Percentiles rank a stretch among this genome's conserved stretches.
Evolutionary conservation across 331 rosid species (phyloP).

Genomic region (Quercus tomentella): DNA sequence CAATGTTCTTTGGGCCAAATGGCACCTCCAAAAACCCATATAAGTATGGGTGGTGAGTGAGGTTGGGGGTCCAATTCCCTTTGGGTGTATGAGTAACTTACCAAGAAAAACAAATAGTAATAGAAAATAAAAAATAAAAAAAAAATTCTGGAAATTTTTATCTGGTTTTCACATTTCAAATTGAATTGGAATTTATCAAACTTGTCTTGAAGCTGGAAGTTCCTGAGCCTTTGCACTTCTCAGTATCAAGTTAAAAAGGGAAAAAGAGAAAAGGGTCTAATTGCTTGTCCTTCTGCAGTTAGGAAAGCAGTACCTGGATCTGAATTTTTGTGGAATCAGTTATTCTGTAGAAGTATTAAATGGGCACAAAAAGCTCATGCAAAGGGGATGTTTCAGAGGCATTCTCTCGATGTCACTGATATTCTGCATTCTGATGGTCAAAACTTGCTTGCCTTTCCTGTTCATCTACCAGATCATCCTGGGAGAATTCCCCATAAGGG

Average conservation of each 20-base stretch:
- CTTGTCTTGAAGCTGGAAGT: neutral
- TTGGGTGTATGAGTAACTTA: neutral
- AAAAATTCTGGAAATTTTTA: too few species aligned
- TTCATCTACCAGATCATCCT: too few species aligned
- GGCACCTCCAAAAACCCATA: too few species aligned
- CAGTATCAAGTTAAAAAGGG: too few species aligned
- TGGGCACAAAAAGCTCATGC: constrained; percentile 59
- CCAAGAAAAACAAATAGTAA: too few species aligned
- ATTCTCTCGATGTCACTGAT: constrained; percentile 75
- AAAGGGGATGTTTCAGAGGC: constrained; percentile 93
- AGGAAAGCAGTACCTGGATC: constrained; percentile 58
- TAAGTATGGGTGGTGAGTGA: too few species aligned
- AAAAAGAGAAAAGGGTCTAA: neutral
- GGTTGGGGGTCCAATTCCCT: too few species aligned
- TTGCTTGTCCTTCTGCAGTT: neutral
- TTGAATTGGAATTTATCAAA: neutral
- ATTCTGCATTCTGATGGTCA: neutral
- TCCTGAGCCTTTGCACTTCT: neutral
- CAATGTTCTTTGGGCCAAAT: too few species aligned
- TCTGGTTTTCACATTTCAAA: neutral
- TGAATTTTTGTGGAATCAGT: constrained; percentile 84
- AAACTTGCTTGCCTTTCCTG: too few species aligned
- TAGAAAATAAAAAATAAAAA: too few species aligned
- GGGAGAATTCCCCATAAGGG: too few species aligned
- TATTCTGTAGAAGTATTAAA: constrained; percentile 82